A percentile compares a stretch with the other conserved stretches of the same genome.
Evolutionary conservation across 2,329 filamentous ascomycete genomes (phyloP).

Genomic region (Arthrobotrys megalospora): DNA sequence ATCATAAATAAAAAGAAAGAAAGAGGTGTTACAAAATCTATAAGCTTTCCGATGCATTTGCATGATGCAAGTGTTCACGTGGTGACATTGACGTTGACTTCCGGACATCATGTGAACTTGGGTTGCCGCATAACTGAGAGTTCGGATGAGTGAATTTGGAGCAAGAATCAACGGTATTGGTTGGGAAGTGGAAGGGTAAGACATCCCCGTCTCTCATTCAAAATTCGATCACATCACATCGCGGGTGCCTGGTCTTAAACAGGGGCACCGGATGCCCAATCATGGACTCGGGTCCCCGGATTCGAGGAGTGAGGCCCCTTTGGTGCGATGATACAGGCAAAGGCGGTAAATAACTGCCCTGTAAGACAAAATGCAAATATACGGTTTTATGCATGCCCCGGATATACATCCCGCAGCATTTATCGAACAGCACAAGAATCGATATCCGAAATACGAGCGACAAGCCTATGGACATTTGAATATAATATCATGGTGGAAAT

Average conservation of each 20-base stretch:
- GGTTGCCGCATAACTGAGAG: slow-evolving; percentile 17
- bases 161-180: neutral
- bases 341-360: neutral
- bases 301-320: neutral
- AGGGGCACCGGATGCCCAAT: slow-evolving; percentile 6
- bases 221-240: slow-evolving; percentile 5
- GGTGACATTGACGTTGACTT: slow-evolving; percentile 9
- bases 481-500: slow-evolving; percentile 1
- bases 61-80: slow-evolving; percentile 50
- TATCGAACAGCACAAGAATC: neutral
- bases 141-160: slow-evolving; percentile 28
- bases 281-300: neutral
- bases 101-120: slow-evolving; percentile 34
- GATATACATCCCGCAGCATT: neutral
- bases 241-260: neutral
- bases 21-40: slow-evolving; percentile 11
- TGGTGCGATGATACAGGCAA: neutral
- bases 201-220: slow-evolving; percentile 1
- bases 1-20: neutral
- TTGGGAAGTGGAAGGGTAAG: neutral
- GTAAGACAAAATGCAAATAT: neutral
- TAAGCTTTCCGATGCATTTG: slow-evolving; percentile 40
- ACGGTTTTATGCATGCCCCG: slow-evolving; percentile 23
- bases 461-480: neutral
- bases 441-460: slow-evolving; percentile 1